phyloP scores from a whole-genome alignment of 2,329 filamentous ascomycete species.

The Monilinia polystroma region DNA sequence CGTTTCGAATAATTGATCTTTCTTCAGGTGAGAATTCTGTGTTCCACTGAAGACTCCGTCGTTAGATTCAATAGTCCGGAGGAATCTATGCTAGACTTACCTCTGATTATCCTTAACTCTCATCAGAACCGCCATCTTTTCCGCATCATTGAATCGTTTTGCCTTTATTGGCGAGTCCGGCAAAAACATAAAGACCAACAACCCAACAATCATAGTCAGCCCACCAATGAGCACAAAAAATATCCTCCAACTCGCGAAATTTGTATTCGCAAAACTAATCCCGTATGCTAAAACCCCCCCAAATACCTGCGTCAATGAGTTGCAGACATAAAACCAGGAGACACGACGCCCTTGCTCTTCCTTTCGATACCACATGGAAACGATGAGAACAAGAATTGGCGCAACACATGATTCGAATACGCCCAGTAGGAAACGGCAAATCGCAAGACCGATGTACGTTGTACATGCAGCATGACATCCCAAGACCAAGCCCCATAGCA shows the following conservation, averaged over 20 bases:
- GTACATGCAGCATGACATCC: background rate
- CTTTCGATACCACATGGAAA: slow-evolving; percentile 52
- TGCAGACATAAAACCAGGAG: background rate
- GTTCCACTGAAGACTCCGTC: background rate
- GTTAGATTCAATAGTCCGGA: background rate
- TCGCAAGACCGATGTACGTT: slow-evolving; percentile 46
- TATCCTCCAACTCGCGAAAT: slow-evolving; percentile 21
- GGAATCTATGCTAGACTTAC: background rate
- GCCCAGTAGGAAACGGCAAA: slow-evolving; percentile 51
- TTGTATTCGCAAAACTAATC: slow-evolving; percentile 20
- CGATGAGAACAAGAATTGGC: slow-evolving; percentile 54
- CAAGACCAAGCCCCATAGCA: background rate
- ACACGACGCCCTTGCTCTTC: slow-evolving; percentile 54
- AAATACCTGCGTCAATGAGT: slow-evolving; percentile 33
- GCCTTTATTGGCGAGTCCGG: slow-evolving; percentile 41
- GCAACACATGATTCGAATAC: slow-evolving; percentile 53
- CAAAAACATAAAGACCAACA: background rate
- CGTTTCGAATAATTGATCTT: background rate
- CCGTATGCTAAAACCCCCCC: slow-evolving; percentile 6
- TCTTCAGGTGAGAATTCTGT: background rate
- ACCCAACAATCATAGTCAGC: slow-evolving; percentile 10
- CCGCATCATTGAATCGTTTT: slow-evolving; percentile 41
- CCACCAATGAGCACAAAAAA: slow-evolving; percentile 21
- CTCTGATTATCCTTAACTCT: background rate
- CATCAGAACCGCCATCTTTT: slow-evolving; percentile 36